Base-by-base conservation (phyloP, 225 moss, liverwort and hornwort genomes). In the Sphagnum contortum region DNA sequence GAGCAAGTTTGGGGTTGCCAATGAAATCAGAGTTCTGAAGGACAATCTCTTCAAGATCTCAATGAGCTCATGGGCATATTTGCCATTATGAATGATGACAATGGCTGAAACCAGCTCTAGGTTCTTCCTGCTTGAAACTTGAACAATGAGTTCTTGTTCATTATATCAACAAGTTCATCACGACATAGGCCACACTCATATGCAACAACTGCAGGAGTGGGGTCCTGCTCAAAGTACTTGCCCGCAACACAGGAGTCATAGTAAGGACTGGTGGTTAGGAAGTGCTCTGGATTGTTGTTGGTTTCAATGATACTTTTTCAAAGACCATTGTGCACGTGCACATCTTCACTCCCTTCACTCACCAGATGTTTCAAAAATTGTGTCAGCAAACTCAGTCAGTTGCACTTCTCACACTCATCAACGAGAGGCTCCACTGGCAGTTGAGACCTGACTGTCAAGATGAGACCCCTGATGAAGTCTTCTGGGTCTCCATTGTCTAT, bases 31-130 rank as follows among this genome's bases (percentile, higher is more conserved):
- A 87, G 66, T 80, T 85, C 63, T 94, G 94, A n/a, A 91, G 80
- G 3, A 94, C 89, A 49, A 94, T 85, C 71, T 94, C 89, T 80
- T 94, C 94, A 8, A 94, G 81, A 94, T 83, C 69, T 94, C 94
- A 14, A 94, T 89, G 51, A 94, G 73, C 63, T 94, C 91, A 69
- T 94, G 85, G 94, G 91, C 63, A 91, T 72, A 64, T 91, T 85
- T 8, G 89, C 89, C 9, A 87, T 83, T 91, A 94, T 94, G 72
- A 94, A 94, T n/a, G 94, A 91, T 94, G n/a, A 94, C 94, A 49
- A 91, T 94, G 45, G 91, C 91, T 55, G 91, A 91, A 55, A 94
- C 94, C 60, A 91, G 91, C 75, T 91, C 94, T 47, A 91, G 94
- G 67, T 71, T 88, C 74, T 88, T 91, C 80, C 94, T 89, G 74